phyloP scores from a whole-genome alignment of 345 rosid species.

The Salix brachista region DNA sequence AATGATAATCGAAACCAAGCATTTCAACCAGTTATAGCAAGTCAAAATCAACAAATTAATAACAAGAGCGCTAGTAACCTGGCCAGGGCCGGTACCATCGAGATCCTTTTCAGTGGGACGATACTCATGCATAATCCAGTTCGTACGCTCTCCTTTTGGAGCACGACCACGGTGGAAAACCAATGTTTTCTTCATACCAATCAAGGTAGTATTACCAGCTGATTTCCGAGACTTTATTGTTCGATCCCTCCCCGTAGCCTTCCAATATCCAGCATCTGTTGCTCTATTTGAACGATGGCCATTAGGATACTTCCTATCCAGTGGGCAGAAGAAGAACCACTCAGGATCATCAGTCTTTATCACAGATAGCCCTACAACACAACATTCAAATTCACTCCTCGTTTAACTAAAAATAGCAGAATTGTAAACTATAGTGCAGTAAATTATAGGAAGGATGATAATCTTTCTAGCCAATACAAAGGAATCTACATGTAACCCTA shows the following conservation, averaged over 20 bases:
- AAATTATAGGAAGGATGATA: neutral
- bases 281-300: conserved; percentile 94
- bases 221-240: conserved; percentile 62
- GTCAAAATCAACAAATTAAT: neutral
- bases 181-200: conserved; percentile 97
- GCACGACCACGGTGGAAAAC: conserved; percentile 94
- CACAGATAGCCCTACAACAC: conserved; percentile 54
- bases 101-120: conserved; percentile 70
- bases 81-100: conserved; percentile 77
- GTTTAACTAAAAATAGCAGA: neutral
- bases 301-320: conserved; percentile 87
- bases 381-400: neutral
- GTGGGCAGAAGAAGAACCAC: conserved; percentile 96
- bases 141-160: conserved; percentile 77
- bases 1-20: neutral
- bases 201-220: conserved; percentile 9
- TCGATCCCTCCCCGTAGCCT: conserved; percentile 91
- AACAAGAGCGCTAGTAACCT: conserved; percentile 33
- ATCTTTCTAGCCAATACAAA: too few species aligned
- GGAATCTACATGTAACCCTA: too few species aligned
- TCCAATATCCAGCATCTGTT: conserved; percentile 95
- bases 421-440: neutral
- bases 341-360: conserved; percentile 83
- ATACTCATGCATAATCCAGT: conserved; percentile 96
- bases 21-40: neutral